Evolutionary conservation across 495 filamentous ascomycete species (phyloP).

Genomic region (Usnea hakonensis): DNA sequence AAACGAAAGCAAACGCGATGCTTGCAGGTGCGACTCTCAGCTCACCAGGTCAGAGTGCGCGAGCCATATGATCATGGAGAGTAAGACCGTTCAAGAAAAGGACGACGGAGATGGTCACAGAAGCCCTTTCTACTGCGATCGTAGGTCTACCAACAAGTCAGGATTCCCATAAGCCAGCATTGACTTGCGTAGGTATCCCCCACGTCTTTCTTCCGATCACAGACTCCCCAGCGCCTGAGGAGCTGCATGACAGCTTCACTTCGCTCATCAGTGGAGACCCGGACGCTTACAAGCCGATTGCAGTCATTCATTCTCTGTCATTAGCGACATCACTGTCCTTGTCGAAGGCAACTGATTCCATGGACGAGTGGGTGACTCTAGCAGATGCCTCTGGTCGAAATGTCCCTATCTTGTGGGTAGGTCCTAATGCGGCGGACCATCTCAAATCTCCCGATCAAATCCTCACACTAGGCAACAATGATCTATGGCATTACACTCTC

Average conservation of each 20-base stretch:
- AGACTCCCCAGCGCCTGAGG: constrained; percentile 31
- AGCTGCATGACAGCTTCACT: constrained; percentile 26
- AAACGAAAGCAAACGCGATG: constrained; percentile 26
- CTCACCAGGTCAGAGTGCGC: constrained; percentile 33
- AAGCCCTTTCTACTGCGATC: constrained; percentile 24
- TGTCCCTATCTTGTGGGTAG: constrained; percentile 42
- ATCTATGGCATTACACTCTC: constrained; percentile 37
- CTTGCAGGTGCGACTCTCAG: constrained; percentile 39
- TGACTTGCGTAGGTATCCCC: constrained; percentile 29
- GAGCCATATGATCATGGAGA: constrained; percentile 31
- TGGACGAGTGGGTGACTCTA: constrained; percentile 41
- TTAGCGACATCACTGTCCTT: constrained; percentile 34
- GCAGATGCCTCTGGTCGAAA: constrained; percentile 32
- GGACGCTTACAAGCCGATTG: constrained; percentile 37
- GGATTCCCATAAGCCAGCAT: background rate
- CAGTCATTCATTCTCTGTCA: constrained; percentile 39
- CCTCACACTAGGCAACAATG: constrained; percentile 33
- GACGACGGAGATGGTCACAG: constrained; percentile 16
- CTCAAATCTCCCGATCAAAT: constrained; percentile 29
- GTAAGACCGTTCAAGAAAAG: constrained; percentile 26
- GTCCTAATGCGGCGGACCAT: constrained; percentile 42
- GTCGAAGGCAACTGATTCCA: constrained; percentile 29
- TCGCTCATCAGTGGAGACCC: constrained; percentile 25
- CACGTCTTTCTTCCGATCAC: constrained; percentile 35
- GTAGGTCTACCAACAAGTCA: constrained; percentile 7